Evolutionary conservation across 1,139 yeast genomes (phyloP).

Genomic region (Zygoascus meyerae): DNA sequence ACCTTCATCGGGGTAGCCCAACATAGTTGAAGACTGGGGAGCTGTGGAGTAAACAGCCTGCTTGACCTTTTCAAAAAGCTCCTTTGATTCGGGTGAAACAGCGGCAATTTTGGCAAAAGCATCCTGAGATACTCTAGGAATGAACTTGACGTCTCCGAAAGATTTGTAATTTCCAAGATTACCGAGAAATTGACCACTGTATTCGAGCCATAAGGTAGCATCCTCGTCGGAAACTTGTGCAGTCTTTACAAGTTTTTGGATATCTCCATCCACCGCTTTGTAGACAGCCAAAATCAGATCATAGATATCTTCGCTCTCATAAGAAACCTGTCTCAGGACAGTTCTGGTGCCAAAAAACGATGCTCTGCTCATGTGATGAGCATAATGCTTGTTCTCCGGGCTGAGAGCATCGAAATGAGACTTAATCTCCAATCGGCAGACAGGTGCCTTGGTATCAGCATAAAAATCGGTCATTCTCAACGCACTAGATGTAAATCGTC

Average conservation of each 20-base stretch:
- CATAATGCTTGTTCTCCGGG: constrained; percentile 57
- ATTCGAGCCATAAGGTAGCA: constrained; percentile 50
- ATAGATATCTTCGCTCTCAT: constrained; percentile 69
- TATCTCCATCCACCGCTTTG: constrained; percentile 47
- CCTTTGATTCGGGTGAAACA: constrained; percentile 35
- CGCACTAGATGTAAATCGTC: neutral
- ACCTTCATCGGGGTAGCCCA: constrained; percentile 77
- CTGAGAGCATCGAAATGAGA: constrained; percentile 46
- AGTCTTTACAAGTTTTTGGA: constrained; percentile 34
- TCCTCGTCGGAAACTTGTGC: constrained; percentile 33
- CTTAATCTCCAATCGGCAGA: constrained; percentile 29
- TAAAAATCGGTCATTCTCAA: constrained; percentile 14
- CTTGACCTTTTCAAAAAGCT: constrained; percentile 42
- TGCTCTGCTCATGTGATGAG: constrained; percentile 78
- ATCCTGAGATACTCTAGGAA: constrained; percentile 52
- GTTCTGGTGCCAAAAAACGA: constrained; percentile 78
- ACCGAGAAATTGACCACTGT: constrained; percentile 70
- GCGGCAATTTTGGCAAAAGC: constrained; percentile 47
- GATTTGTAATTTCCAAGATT: constrained; percentile 85
- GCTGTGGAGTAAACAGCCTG: constrained; percentile 49
- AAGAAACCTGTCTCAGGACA: constrained; percentile 75
- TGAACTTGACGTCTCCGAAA: constrained; percentile 81
- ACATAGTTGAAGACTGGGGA: constrained; percentile 42
- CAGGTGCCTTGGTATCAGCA: constrained; percentile 49
- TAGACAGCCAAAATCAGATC: constrained; percentile 62